phyloP scores from a whole-genome alignment of 805 yeast genomes.

The Myxozyma lipomycoides region DNA sequence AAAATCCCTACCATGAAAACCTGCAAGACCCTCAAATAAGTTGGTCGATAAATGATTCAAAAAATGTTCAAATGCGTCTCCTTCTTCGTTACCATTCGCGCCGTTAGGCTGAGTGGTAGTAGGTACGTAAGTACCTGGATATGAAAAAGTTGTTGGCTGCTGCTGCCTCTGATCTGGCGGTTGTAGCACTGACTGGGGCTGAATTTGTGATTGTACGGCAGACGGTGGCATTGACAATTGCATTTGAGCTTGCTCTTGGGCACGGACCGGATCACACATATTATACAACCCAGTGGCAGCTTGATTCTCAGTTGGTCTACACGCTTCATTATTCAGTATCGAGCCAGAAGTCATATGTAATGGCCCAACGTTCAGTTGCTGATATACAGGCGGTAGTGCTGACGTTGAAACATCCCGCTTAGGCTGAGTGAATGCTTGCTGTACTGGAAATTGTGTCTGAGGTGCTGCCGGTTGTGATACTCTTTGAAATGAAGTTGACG shows the following conservation, averaged over 20 bases:
- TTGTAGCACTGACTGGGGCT: not conserved
- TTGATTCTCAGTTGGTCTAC: no score
- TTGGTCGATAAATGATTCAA: conserved; percentile 10
- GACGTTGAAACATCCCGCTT: not conserved
- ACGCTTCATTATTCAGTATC: no score
- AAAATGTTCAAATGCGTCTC: conserved; percentile 17
- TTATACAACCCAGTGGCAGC: no score
- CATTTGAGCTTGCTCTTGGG: not conserved
- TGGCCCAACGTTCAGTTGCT: conserved; percentile 10
- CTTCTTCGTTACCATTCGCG: not conserved
- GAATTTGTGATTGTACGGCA: not conserved
- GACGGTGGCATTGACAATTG: not conserved
- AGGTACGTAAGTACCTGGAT: conserved; percentile 5
- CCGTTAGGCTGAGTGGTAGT: conserved; percentile 12
- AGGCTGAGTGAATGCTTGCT: not conserved
- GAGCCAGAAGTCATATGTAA: not conserved
- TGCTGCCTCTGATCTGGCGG: not conserved
- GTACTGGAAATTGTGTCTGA: not conserved
- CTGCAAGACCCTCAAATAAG: conserved; percentile 19
- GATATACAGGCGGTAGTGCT: conserved; percentile 13
- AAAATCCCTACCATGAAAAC: conserved; percentile 12
- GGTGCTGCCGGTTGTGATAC: not conserved
- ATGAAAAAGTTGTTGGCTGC: not conserved
- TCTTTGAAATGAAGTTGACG: conserved; percentile 1
- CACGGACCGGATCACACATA: no score